phyloP scores from a whole-genome alignment of 352 stramenopile genomes.

The Pythium myriotylum region DNA sequence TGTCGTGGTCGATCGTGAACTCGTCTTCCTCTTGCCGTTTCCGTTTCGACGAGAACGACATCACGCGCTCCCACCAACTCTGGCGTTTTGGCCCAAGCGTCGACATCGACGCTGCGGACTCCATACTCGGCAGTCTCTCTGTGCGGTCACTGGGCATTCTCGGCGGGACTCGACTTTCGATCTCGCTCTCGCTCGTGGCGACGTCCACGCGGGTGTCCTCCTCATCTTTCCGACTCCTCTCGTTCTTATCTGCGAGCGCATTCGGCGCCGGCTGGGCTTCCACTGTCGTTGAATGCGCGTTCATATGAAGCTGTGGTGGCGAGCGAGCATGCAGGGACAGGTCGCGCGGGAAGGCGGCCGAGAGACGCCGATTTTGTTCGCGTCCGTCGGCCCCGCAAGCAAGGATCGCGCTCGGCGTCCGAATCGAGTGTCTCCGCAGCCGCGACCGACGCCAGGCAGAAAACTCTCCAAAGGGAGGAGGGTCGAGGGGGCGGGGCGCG shows the following conservation, averaged over 20 bases:
- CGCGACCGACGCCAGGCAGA: no score
- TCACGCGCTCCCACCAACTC: slow-evolving; percentile 23
- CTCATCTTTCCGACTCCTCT: background rate
- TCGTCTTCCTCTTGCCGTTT: slow-evolving; percentile 16
- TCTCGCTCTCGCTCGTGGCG: slow-evolving; percentile 7
- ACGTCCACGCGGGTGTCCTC: slow-evolving; percentile 18
- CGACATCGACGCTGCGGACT: background rate
- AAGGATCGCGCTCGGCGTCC: no score
- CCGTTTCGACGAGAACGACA: slow-evolving; percentile 17
- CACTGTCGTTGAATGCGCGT: background rate
- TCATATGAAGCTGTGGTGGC: background rate
- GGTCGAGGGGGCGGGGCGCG: background rate
- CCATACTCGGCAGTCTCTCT: slow-evolving; percentile 14
- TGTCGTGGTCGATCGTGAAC: slow-evolving; percentile 53
- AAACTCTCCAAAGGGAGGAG: no score
- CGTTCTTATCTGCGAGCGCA: background rate
- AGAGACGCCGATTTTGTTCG: background rate
- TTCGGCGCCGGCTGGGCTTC: background rate
- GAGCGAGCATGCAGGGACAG: background rate
- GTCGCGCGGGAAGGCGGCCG: background rate
- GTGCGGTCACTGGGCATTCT: slow-evolving; percentile 22
- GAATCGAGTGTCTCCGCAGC: no score
- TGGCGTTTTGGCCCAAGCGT: slow-evolving; percentile 17
- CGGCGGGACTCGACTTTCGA: slow-evolving; percentile 3
- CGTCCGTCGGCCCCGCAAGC: background rate